These are phyloP conservation scores for Verbena officinalis DNA, from an alignment of 257 asterid genomes.

Conservation along the genomic window DNA sequence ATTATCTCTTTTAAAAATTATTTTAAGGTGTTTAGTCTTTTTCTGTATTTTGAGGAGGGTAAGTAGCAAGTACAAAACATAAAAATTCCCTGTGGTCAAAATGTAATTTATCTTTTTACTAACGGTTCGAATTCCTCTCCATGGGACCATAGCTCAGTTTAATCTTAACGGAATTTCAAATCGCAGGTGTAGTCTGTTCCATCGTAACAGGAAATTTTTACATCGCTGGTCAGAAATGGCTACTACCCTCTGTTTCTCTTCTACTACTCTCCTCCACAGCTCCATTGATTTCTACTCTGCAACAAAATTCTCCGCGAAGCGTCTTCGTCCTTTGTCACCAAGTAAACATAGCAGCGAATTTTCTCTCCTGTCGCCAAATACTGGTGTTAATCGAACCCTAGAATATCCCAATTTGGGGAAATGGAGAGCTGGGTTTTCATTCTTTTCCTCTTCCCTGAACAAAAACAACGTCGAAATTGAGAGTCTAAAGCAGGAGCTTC, in stretches of 20 bases:
- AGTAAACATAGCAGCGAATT: neutral
- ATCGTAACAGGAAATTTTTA: neutral
- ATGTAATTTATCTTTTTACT: too few relatives aligned
- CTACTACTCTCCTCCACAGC: conserved; percentile 6
- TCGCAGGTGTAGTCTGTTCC: too few relatives aligned
- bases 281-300: conserved; percentile 16
- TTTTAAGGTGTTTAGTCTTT: too few relatives aligned
- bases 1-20: too few relatives aligned
- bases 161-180: too few relatives aligned
- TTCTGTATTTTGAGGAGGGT: too few relatives aligned
- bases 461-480: conserved; percentile 33
- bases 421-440: conserved; percentile 49
- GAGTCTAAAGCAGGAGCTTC: conserved; percentile 55
- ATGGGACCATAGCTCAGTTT: too few relatives aligned
- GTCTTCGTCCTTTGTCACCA: conserved; percentile 6
- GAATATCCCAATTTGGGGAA: conserved; percentile 22
- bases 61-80: too few relatives aligned
- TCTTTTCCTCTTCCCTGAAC: conserved; percentile 39
- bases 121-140: too few relatives aligned
- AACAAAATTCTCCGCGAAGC: conserved; percentile 18
- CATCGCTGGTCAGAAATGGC: conserved; percentile 34
- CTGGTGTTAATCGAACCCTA: neutral
- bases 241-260: conserved; percentile 28
- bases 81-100: too few relatives aligned
- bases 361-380: conserved; percentile 2